Conservation (phyloP, 805 yeast genomes). For the Metschnikowia lunata region DNA sequence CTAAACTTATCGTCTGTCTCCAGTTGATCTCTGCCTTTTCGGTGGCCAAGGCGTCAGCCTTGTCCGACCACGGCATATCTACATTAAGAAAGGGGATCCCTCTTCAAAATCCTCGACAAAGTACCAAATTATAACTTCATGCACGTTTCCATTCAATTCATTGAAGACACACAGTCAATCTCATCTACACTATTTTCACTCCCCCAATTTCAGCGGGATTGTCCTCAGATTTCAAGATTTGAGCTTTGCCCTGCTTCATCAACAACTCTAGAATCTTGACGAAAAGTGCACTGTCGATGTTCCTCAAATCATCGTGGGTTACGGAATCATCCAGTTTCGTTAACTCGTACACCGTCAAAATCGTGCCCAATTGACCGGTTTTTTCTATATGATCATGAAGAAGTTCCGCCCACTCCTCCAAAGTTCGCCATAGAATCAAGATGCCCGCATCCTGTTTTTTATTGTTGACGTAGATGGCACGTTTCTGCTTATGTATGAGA, state of each 20-base stretch:
- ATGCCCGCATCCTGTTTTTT: slow-evolving; percentile 63
- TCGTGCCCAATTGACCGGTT: slow-evolving; percentile 73
- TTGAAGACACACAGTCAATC: background rate
- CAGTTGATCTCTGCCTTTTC: slow-evolving; percentile 5
- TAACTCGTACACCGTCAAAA: slow-evolving; percentile 79
- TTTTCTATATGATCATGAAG: slow-evolving; percentile 44
- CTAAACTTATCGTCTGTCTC: background rate
- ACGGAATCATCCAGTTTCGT: slow-evolving; percentile 52
- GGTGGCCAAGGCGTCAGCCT: slow-evolving; percentile 5
- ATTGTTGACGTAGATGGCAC: slow-evolving; percentile 52
- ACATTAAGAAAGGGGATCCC: background rate
- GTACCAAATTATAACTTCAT: no score
- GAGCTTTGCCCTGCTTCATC: slow-evolving; percentile 68
- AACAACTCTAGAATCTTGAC: slow-evolving; percentile 52
- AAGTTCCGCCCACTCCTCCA: slow-evolving; percentile 35
- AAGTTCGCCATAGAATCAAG: slow-evolving; percentile 58
- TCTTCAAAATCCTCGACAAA: no score
- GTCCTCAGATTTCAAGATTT: slow-evolving; percentile 61
- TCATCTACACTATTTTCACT: slow-evolving; percentile 57
- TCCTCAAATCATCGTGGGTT: slow-evolving; percentile 52
- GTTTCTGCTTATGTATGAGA: slow-evolving; percentile 48
- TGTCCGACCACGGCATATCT: slow-evolving; percentile 8
- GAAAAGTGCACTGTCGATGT: slow-evolving; percentile 56
- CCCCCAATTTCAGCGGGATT: slow-evolving; percentile 60
- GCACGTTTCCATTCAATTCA: no score